These are phyloP conservation scores for Ustulina deusta DNA, from an alignment of 2,329 filamentous ascomycete species.

Conservation along the genomic window DNA sequence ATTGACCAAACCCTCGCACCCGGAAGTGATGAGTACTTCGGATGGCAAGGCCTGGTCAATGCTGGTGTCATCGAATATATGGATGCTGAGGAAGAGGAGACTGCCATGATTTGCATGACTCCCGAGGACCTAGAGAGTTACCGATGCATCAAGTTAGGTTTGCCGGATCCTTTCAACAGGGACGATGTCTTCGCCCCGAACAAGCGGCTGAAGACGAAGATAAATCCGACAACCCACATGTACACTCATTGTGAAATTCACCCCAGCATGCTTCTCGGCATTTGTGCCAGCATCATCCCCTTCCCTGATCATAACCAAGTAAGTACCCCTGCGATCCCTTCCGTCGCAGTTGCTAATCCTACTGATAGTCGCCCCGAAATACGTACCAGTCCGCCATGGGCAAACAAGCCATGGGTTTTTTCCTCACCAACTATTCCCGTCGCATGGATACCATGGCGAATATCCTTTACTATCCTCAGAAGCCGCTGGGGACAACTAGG, in stretches of 20 bases:
- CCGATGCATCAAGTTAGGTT: constrained; percentile 74
- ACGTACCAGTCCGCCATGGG: constrained; percentile 99
- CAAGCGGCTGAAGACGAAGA: constrained; percentile 85
- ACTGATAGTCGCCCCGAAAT: constrained; percentile 86
- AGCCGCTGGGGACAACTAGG: constrained; percentile 92
- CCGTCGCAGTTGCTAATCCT: constrained; percentile 50
- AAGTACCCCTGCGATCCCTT: constrained; percentile 46
- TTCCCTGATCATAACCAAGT: constrained; percentile 98
- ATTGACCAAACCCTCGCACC: constrained; percentile 75
- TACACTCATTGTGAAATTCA: constrained; percentile 99
- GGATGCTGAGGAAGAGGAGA: constrained; percentile 98
- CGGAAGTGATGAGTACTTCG: constrained; percentile 74
- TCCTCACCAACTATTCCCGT: constrained; percentile 94
- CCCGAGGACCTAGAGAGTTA: constrained; percentile 91
- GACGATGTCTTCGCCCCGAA: constrained; percentile 71
- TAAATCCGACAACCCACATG: constrained; percentile 87
- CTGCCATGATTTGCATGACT: constrained; percentile 99
- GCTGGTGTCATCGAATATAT: constrained; percentile 93
- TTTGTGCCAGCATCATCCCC: constrained; percentile 98
- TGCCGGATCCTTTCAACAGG: constrained; percentile 58
- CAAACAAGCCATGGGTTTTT: constrained; percentile 99
- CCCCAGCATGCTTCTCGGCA: constrained; percentile 97
- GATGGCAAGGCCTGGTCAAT: constrained; percentile 88
- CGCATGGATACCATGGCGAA: constrained; percentile 99
- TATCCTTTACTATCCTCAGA: constrained; percentile 98